Base-by-base conservation (phyloP, 768 basidiomycete species). In the Lentinula boryana region DNA sequence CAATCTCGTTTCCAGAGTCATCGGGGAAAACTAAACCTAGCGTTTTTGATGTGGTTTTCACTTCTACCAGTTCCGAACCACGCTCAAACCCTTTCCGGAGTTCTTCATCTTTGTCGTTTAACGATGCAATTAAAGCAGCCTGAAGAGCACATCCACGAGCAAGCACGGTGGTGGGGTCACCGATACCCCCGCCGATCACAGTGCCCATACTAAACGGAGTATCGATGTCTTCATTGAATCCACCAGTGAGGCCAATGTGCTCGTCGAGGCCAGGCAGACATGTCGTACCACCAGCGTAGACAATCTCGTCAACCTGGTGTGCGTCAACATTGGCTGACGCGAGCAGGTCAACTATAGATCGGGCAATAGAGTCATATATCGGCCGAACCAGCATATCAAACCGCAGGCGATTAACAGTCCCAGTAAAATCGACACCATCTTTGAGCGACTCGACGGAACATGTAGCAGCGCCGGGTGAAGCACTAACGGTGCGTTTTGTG, bases 401-500 rank as follows among this genome's bases (percentile, higher is more conserved):
- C 16, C 84, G 77, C 76, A 84, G 76, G 15, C 82, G 78, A 71
- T 82, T 83, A 69, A 86, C 80, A 9, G 83, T 80, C 7, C 86
- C 88, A 3, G 91, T 94, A 69, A 88, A 93, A 74, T 99, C 96
- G 40, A 91, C 70, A 1, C 95, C 96, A 61, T 96, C 95, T 72
- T 95, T 96, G 66, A 99, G 82, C 0, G 90, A 92, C 74, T 97
- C 95, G 64, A 99, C 91, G 15, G 91, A 89, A 74, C 93, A 93
- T 1, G 91, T 91, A 1, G 93, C 95, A 1, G 94, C 91, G 13
- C 89, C 89, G 2, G 88, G 83, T 4, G 88, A 89, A 0, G 96
- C 95, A 56, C 86, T 88, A 64, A 98, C 80, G 0, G 93, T 94
- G 65, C 95, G 86, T 76, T 98, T 99, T 32, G 94, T 96, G 71